A percentile compares a stretch with the other conserved stretches of the same genome.
phyloP scores from a whole-genome alignment of 352 stramenopile genomes.

The Pythium pyrilobum region DNA sequence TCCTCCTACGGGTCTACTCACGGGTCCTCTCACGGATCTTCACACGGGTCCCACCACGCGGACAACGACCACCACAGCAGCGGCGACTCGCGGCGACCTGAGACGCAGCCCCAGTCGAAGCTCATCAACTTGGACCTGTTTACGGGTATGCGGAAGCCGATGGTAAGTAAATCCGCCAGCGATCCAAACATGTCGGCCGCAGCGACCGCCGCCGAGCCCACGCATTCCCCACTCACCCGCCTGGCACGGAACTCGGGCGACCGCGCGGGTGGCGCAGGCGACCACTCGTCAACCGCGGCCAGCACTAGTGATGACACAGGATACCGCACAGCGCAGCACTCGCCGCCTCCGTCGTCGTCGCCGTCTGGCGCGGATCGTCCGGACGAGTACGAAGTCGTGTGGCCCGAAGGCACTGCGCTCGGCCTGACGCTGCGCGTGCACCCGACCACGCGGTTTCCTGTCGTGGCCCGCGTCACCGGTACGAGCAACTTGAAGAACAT shows the following conservation, averaged over 20 bases:
- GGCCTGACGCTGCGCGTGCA: constrained; percentile 36
- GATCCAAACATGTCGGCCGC: constrained; percentile 2
- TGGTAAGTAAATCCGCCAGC: constrained; percentile 9
- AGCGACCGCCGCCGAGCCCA: neutral
- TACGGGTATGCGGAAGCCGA: constrained; percentile 16
- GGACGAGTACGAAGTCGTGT: constrained; percentile 42
- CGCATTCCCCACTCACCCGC: neutral
- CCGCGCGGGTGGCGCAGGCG: constrained; percentile 2
- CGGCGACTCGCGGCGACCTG: constrained; percentile 5
- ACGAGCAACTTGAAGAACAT: constrained; percentile 42
- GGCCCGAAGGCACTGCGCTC: constrained; percentile 32
- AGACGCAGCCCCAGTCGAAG: constrained; percentile 5
- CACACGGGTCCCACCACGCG: no score
- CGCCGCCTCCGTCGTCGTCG: constrained; percentile 1
- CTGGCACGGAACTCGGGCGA: constrained; percentile 12
- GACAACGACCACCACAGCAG: no score
- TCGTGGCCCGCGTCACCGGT: constrained; percentile 35
- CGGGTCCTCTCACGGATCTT: no score
- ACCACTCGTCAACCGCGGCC: neutral
- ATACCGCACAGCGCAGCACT: neutral
- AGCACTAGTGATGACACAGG: constrained; percentile 5
- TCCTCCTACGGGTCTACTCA: no score
- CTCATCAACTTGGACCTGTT: constrained; percentile 24
- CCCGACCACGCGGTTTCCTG: constrained; percentile 34
- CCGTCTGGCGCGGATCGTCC: constrained; percentile 7